Evolutionary conservation across 2,329 filamentous ascomycete genomes (phyloP).

Genomic region (Pestalotiopsis sp.): DNA sequence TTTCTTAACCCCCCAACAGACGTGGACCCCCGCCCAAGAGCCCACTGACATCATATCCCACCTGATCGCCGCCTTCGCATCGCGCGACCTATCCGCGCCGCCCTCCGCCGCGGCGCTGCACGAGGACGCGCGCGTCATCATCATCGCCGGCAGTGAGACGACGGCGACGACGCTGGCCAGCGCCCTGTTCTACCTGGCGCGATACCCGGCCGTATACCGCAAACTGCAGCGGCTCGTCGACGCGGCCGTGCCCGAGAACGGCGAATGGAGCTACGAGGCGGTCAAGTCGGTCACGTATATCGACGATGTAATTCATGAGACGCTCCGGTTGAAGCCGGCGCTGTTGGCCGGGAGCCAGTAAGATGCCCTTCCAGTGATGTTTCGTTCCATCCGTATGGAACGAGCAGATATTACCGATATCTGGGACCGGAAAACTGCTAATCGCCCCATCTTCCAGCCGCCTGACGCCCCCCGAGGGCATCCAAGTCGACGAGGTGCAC

Average conservation of each 20-base stretch:
- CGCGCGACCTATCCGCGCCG: neutral
- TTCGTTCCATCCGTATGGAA: too few species aligned
- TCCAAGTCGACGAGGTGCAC: slow-evolving; percentile 6
- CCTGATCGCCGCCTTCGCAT: slow-evolving; percentile 5
- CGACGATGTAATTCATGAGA: slow-evolving; percentile 42
- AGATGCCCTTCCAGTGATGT: too few species aligned
- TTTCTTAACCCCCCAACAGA: too few species aligned
- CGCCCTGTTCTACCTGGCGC: neutral
- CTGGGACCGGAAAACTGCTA: too few species aligned
- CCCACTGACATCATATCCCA: slow-evolving; percentile 10
- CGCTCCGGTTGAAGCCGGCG: slow-evolving; percentile 40
- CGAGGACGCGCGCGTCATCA: slow-evolving; percentile 16
- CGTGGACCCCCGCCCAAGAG: neutral
- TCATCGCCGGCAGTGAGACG: slow-evolving; percentile 17
- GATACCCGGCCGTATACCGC: slow-evolving; percentile 10
- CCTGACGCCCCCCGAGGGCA: slow-evolving; percentile 36
- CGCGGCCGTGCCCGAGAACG: slow-evolving; percentile 8
- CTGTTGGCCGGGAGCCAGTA: slow-evolving; percentile 33
- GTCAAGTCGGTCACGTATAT: slow-evolving; percentile 29
- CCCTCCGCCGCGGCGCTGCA: neutral
- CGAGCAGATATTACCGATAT: too few species aligned
- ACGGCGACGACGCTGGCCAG: slow-evolving; percentile 27
- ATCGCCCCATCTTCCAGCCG: slow-evolving; percentile 15
- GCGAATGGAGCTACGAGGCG: slow-evolving; percentile 29
- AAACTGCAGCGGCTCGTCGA: slow-evolving; percentile 15